Percentiles rank a stretch among this genome's conserved stretches.
Conservation (phyloP, 2,329 filamentous ascomycete genomes). For the Zasmidium cellare region DNA sequence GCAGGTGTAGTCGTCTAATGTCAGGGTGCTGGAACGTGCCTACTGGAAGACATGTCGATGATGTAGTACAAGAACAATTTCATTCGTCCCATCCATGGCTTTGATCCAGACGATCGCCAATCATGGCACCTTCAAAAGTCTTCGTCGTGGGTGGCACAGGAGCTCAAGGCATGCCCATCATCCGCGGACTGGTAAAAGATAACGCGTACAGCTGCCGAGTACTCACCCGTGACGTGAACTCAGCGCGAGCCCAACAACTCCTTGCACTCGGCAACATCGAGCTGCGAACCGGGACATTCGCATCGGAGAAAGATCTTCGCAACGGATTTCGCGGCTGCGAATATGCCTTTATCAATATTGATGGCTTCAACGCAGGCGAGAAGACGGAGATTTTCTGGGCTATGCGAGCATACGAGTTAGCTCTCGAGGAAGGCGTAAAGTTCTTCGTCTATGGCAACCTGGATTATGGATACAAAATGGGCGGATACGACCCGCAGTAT, state of each 20-base stretch:
- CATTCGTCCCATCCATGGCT: too few relatives aligned
- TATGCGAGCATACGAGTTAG: conserved; percentile 40
- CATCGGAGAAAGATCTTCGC: conserved; percentile 47
- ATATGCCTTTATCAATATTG: conserved; percentile 57
- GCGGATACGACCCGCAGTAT: conserved; percentile 48
- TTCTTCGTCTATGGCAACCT: conserved; percentile 53
- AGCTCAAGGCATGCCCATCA: conserved; percentile 28
- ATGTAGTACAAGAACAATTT: too few relatives aligned
- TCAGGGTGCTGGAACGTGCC: too few relatives aligned
- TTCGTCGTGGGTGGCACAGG: conserved; percentile 30
- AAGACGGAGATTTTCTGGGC: conserved; percentile 53
- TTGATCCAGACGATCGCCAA: too few relatives aligned
- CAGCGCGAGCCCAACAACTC: conserved; percentile 45
- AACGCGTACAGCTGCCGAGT: conserved; percentile 47
- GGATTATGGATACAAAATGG: conserved; percentile 50
- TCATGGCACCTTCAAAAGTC: too few relatives aligned
- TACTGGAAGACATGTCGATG: too few relatives aligned
- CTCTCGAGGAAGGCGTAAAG: conserved; percentile 37
- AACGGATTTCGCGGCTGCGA: conserved; percentile 47
- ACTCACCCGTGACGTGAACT: conserved; percentile 49
- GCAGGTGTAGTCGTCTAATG: too few relatives aligned
- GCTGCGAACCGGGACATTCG: conserved; percentile 50
- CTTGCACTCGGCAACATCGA: conserved; percentile 48
- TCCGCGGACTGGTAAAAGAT: conserved; percentile 25
- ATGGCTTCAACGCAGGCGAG: conserved; percentile 56